Base-by-base conservation (phyloP, 2,329 filamentous ascomycete species). In the Fusarium sp. region DNA sequence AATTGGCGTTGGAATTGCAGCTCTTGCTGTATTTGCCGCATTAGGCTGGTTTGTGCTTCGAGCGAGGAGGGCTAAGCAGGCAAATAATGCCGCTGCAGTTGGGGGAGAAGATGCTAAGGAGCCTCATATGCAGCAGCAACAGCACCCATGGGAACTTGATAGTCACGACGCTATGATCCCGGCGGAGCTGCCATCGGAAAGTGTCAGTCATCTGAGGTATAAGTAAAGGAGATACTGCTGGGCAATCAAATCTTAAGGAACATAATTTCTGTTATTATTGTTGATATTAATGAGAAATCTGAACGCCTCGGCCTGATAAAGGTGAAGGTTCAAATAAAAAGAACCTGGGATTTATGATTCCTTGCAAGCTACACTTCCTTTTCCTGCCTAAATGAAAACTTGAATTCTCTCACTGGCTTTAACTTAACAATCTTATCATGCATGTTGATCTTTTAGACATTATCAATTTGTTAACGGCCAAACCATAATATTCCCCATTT, bases 61-160 rank as follows among this genome's bases (percentile, higher is more conserved):
- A 6, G 22, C 35, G 35, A 58, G 53, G 35, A 59, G 53, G 1
- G 15, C 14, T 23, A 59, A 58, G 22, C 13, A 58, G 17, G 22
- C 27, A 2, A 23, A 10, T 39, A 14, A 10, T 1, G 14, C 22
- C 0, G 37, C 14, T 25, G 25, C 3, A 3, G 8, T 10, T 15
- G 10, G 9, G 3, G 2, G 22, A 32, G 27, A 37, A 2, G 39
- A 22, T 1, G 11, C 20, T 4, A 41, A 41, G 7, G 22, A 19
- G 8, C 13, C 52, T 30, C 13, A n/a, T 4, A 39, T 47, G n/a
- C 20, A 58, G 7, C 35, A 17, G 33, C 41, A 49, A 35, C 15
- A 15, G 19, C 19, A 48, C 3, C 56, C 30, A 0, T 59, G 22
- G 35, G 56, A 59, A 5, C 53, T 59, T 58, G 56, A 58, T 7